Percentiles rank a stretch among this genome's conserved stretches.
Conservation (phyloP, 2,329 filamentous ascomycete genomes). For the Emmonsia crescens region DNA sequence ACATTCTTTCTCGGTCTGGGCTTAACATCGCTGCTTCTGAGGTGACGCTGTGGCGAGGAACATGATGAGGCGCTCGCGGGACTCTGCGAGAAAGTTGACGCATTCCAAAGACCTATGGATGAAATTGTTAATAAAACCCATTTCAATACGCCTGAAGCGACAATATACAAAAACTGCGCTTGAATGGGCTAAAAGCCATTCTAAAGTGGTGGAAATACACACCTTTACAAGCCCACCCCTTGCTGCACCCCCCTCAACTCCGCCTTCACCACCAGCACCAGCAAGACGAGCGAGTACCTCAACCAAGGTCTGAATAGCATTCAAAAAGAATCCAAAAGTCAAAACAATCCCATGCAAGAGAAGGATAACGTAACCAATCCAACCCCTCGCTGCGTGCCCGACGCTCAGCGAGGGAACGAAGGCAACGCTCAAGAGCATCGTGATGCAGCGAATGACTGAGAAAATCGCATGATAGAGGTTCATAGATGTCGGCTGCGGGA, state of each 20-base stretch:
- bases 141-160: neutral
- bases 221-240: conserved; percentile 74
- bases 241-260: conserved; percentile 50
- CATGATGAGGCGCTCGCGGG: conserved; percentile 48
- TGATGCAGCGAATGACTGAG: conserved; percentile 62
- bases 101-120: conserved; percentile 65
- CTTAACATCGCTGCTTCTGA: conserved; percentile 74
- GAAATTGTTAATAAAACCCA: neutral
- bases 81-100: conserved; percentile 70
- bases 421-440: conserved; percentile 63
- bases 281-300: conserved; percentile 76
- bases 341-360: conserved; percentile 75
- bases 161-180: neutral
- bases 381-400: conserved; percentile 69
- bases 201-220: conserved; percentile 13
- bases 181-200: neutral
- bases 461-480: conserved; percentile 90
- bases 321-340: conserved; percentile 85
- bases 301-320: conserved; percentile 78
- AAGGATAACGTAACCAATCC: conserved; percentile 89
- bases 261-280: conserved; percentile 64
- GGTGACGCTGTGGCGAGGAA: conserved; percentile 66
- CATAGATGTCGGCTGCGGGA: conserved; percentile 88
- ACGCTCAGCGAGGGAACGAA: conserved; percentile 79
- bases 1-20: conserved; percentile 54